Percentiles rank a stretch among this genome's conserved stretches.
Conservation (phyloP, 2,329 filamentous ascomycete genomes). For the Pestalotiopsis sp. region DNA sequence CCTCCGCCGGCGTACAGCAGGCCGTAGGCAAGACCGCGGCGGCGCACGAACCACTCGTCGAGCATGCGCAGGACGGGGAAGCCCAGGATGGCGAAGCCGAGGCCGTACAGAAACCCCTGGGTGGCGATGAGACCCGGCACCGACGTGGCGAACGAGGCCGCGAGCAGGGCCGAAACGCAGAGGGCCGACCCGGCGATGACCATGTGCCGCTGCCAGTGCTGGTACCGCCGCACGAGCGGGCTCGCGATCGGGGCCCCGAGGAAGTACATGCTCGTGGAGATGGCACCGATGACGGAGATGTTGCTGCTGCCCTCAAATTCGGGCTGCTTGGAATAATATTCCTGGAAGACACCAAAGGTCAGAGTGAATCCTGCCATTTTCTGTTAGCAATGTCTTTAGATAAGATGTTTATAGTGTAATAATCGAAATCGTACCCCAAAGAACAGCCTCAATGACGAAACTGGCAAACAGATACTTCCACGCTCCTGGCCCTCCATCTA, state of each 20-base stretch:
- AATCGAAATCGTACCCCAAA: neutral
- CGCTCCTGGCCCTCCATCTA: neutral
- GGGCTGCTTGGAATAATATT: constrained; percentile 63
- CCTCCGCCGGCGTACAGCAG: constrained; percentile 62
- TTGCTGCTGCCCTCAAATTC: constrained; percentile 56
- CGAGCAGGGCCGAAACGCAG: constrained; percentile 48
- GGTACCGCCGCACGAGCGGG: constrained; percentile 45
- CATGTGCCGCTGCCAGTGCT: constrained; percentile 39
- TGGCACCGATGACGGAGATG: constrained; percentile 67
- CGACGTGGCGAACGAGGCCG: constrained; percentile 54
- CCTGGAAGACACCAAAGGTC: constrained; percentile 71
- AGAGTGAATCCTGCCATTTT: constrained; percentile 62
- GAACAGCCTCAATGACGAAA: constrained; percentile 1
- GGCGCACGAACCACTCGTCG: constrained; percentile 63
- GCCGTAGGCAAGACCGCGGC: constrained; percentile 63
- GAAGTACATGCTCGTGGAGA: constrained; percentile 62
- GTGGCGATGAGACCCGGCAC: constrained; percentile 58
- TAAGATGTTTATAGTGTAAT: neutral
- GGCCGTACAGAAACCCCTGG: constrained; percentile 62
- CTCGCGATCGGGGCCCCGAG: constrained; percentile 55
- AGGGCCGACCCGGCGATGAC: constrained; percentile 50
- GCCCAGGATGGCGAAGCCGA: constrained; percentile 58
- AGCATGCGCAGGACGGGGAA: constrained; percentile 41
- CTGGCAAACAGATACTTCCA: neutral
- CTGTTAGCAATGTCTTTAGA: neutral